Evolutionary conservation across 257 asterid genomes (phyloP), one percentile per base, ranked within the genome.

Genomic region (Euphrasia confusa): DNA sequence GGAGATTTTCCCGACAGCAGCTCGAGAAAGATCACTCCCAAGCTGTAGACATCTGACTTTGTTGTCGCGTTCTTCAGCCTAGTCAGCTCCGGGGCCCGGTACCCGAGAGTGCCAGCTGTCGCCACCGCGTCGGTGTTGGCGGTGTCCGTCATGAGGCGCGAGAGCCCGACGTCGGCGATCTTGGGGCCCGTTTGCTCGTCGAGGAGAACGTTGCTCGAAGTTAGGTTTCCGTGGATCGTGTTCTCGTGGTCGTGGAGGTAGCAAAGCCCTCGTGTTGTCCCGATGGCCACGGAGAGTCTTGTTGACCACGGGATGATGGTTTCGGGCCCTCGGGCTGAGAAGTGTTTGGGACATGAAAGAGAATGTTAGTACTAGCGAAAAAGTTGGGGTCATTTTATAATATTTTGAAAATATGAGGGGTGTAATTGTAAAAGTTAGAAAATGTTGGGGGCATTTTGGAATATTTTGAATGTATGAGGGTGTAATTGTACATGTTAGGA

Each of bases 1-100:
- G 97, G 96, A 2, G 99, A 92, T 39, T 89, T 86, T 3, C 99
- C 99, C 0, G 96, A 89, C 10, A 92, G 50, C 18, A 92, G 97
- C 79, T 92, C 99, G 66, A 92, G 54, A 17, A 92, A 75, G 59
- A 89, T 84, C 60, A 92, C 90, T 0, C 99, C 99, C 0, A 92
- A 79, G 81, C 99, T 89, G 65, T 74, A 89, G 2, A 92, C 80
- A 39, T 92, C 99, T 0, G 91, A 76, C 52, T 89, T 89, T 6
- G 79, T 70, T 71, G 65, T 86, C 15, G 83, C 86, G 13, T 89
- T 81, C 81, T 92, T 89, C 59, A 78, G 75, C 45, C 83, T 86
- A 0, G 95, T 77, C 0, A 89, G 75, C 86, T 92, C 97, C 0
- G 97, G 98, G 5, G 96, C 97, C 0, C 95, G 81, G 50, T 92